Evolutionary conservation across 2,329 filamentous ascomycete genomes (phyloP).

Genomic region (Alternaria arborescens): DNA sequence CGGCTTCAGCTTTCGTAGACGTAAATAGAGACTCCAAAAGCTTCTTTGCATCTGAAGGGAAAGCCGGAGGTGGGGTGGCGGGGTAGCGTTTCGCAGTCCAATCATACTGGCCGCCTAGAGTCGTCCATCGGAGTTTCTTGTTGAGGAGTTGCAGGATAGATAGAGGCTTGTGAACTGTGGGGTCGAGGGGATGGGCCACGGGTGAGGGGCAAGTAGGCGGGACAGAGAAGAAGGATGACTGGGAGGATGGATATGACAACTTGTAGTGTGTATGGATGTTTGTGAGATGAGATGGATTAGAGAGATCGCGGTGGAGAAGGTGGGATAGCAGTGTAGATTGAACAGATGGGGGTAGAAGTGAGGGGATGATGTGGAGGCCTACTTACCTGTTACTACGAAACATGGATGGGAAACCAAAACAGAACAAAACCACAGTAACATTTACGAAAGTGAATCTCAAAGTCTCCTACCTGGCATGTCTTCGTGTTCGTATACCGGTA

Average conservation of each 20-base stretch:
- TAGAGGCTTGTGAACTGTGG: slow-evolving; percentile 76
- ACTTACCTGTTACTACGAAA: slow-evolving; percentile 9
- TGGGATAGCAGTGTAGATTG: slow-evolving; percentile 76
- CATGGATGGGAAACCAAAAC: background rate
- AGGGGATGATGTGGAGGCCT: slow-evolving; percentile 84
- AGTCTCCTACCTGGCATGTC: slow-evolving; percentile 69
- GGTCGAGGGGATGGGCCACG: slow-evolving; percentile 68
- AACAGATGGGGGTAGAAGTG: slow-evolving; percentile 72
- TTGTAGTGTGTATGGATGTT: slow-evolving; percentile 89
- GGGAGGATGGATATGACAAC: slow-evolving; percentile 66
- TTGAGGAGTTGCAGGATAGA: slow-evolving; percentile 74
- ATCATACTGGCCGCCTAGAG: slow-evolving; percentile 93
- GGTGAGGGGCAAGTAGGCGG: slow-evolving; percentile 34
- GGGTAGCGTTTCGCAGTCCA: slow-evolving; percentile 92
- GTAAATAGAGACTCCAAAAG: slow-evolving; percentile 78
- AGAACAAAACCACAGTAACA: background rate
- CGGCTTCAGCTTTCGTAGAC: slow-evolving; percentile 80
- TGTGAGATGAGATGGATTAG: slow-evolving; percentile 77
- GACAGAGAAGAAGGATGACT: slow-evolving; percentile 63
- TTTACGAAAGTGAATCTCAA: background rate
- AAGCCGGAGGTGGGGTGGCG: slow-evolving; percentile 69
- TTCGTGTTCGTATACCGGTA: slow-evolving; percentile 67
- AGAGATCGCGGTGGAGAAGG: slow-evolving; percentile 80
- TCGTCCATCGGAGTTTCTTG: slow-evolving; percentile 90
- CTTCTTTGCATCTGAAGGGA: slow-evolving; percentile 75